Evolutionary conservation across 1,284 basidiomycete species (phyloP).

Genomic region (Cryptococcus jaspeensis): DNA sequence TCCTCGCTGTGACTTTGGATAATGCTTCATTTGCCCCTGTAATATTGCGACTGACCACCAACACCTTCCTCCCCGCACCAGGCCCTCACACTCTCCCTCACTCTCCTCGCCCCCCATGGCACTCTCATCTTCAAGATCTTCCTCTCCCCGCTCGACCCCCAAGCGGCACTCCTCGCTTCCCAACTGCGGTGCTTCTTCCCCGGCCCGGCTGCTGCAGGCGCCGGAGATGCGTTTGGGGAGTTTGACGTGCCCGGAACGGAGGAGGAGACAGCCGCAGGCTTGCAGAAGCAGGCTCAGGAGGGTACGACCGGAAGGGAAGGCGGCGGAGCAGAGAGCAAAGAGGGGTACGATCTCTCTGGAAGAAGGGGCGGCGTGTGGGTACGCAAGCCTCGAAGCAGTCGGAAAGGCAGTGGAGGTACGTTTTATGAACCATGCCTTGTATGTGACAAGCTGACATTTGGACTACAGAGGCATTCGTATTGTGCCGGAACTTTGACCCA

Average conservation of each 20-base stretch:
- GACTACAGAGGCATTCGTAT: slow-evolving; percentile 57
- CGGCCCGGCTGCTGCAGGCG: slow-evolving; percentile 20
- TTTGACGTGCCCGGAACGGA: slow-evolving; percentile 23
- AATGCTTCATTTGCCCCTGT: too few species aligned
- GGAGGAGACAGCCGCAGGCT: slow-evolving; percentile 21
- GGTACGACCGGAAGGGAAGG: not conserved
- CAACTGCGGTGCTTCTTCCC: slow-evolving; percentile 56
- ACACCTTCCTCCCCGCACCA: slow-evolving; percentile 52
- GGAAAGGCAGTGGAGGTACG: slow-evolving; percentile 51
- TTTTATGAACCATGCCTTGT: not conserved
- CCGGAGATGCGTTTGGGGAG: slow-evolving; percentile 14
- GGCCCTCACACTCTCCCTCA: slow-evolving; percentile 58
- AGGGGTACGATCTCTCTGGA: slow-evolving; percentile 37
- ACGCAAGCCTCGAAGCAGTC: slow-evolving; percentile 50
- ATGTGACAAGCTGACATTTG: not conserved
- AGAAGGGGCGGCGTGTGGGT: slow-evolving; percentile 51
- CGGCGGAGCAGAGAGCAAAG: not conserved
- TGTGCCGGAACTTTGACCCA: slow-evolving; percentile 55
- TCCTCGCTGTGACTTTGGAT: slow-evolving; percentile 56
- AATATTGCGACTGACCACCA: too few species aligned
- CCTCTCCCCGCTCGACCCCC: slow-evolving; percentile 51
- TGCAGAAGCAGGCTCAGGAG: not conserved
- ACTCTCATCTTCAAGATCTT: slow-evolving; percentile 62
- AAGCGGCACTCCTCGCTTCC: slow-evolving; percentile 53
- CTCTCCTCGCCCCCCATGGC: slow-evolving; percentile 55